Evolutionary conservation across 208 protist species (phyloP), one percentile per base, ranked within the genome.

Genomic region (Histomonas meleagridis): DNA sequence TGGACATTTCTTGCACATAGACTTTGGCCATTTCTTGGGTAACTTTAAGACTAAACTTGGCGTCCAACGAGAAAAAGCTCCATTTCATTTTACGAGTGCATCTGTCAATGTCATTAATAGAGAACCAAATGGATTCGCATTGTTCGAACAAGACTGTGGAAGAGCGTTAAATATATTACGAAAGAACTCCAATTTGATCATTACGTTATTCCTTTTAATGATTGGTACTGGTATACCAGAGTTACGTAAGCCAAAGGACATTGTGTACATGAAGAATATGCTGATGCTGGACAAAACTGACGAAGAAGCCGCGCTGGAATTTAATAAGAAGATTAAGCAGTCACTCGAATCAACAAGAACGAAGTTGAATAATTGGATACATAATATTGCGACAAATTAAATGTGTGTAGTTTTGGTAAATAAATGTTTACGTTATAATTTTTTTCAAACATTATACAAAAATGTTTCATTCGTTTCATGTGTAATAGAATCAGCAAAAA

Each of bases 21-120:
- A 98, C 93, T 98, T 98, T 95, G 97, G 97, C 46, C 97, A 98
- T 93, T 97, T 98, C 91, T 92, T 98, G 7, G 97, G 97, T 21
- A 97, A 98, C 92, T 97, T 97, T 93, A 98, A 98, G 94, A 96
- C 93, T 0, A 97, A 97, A 91, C 96, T 97, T 76, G 96, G 96
- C 43, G 94, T 98, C 72, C 97, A 97, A 93, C 92, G 97, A n/a
- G 97, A 98, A 93, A 95, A 94, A 16, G 95, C 95, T 0, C 97
- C 97, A 26, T 97, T 97, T 92, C 95, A 98, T 51, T 97, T 98
- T 81, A 96, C 96, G 0, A 90, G 90, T 49, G 65, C 90, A 49
- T 93, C 72, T 78, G 92, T 35, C 16, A 23, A 94, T 26, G 65
- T 57, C 0, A 32, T 76, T 23, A 40, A 65, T 49, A 21, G 55